Evolutionary conservation across 2,329 filamentous ascomycete genomes (phyloP).

Genomic region (Sporothrix protearum): DNA sequence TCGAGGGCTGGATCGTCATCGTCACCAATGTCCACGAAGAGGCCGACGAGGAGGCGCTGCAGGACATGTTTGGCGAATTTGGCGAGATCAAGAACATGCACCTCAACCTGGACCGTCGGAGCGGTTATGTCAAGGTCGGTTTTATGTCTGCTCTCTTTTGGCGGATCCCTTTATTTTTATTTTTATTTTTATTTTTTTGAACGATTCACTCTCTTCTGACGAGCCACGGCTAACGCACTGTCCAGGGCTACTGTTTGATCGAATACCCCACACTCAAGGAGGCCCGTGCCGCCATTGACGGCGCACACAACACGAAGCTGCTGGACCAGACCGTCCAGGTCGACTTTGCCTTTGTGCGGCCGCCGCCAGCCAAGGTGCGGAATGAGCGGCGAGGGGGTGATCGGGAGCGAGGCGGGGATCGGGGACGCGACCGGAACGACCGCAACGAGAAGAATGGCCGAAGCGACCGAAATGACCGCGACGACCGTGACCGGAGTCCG

Average conservation of each 20-base stretch:
- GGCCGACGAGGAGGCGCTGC: constrained; percentile 76
- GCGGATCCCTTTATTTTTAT: too few species aligned
- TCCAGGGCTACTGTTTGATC: constrained; percentile 76
- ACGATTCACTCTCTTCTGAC: not conserved
- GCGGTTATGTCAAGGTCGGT: constrained; percentile 88
- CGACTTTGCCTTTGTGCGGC: constrained; percentile 81
- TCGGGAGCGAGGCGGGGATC: constrained; percentile 8
- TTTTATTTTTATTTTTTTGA: too few species aligned
- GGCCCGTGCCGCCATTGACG: constrained; percentile 76
- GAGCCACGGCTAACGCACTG: not conserved
- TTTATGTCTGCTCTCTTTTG: constrained; percentile 22
- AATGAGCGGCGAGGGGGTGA: constrained; percentile 34
- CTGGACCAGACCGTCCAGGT: constrained; percentile 77
- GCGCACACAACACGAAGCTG: constrained; percentile 71
- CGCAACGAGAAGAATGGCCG: not conserved
- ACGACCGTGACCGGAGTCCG: not conserved
- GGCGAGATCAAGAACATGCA: constrained; percentile 87
- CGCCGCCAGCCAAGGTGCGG: constrained; percentile 59
- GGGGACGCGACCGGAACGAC: constrained; percentile 1
- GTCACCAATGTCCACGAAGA: constrained; percentile 87
- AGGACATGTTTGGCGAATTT: constrained; percentile 77
- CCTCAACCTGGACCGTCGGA: constrained; percentile 75
- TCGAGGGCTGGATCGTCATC: constrained; percentile 85
- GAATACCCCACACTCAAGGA: constrained; percentile 78
- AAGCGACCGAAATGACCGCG: not conserved